A percentile compares a stretch with the other conserved stretches of the same genome.
Conservation (phyloP, 768 basidiomycete species). For the Amanita polypyramis region DNA sequence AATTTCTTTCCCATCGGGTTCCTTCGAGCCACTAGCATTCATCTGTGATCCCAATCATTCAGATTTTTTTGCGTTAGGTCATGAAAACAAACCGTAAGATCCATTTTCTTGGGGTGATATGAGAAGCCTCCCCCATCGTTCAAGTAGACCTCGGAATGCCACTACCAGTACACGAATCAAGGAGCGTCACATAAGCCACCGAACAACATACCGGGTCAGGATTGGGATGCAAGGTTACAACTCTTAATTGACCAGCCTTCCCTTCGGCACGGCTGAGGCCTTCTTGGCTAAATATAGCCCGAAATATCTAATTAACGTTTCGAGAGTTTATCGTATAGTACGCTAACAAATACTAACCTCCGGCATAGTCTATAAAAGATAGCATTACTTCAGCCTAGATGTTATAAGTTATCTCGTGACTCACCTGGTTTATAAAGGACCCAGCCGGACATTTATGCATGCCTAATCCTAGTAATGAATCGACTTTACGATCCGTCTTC, state of each 20-base stretch:
- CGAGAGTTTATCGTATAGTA: background rate
- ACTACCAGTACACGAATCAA: background rate
- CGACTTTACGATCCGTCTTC: slow-evolving; percentile 7
- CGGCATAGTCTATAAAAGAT: slow-evolving; percentile 14
- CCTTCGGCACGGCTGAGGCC: background rate
- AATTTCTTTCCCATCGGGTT: background rate
- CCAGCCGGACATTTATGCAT: slow-evolving; percentile 16
- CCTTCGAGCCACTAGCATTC: background rate
- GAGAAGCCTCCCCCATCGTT: background rate
- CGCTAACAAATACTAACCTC: slow-evolving; percentile 9
- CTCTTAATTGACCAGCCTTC: background rate
- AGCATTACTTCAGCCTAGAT: background rate
- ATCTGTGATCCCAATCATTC: slow-evolving; percentile 1
- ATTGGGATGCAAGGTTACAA: background rate
- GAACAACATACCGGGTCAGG: background rate
- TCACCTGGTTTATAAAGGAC: slow-evolving; percentile 14
- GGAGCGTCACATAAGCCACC: background rate
- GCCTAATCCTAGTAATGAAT: slow-evolving; percentile 15
- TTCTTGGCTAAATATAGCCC: slow-evolving; percentile 1
- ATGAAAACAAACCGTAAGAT: background rate
- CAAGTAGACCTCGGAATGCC: background rate
- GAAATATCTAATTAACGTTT: background rate
- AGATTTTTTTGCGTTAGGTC: background rate
- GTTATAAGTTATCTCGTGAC: background rate
- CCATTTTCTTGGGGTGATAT: background rate